These are phyloP conservation scores for Nidula niveotomentosa DNA, from an alignment of 1,284 basidiomycete species.

Conservation along the genomic window DNA sequence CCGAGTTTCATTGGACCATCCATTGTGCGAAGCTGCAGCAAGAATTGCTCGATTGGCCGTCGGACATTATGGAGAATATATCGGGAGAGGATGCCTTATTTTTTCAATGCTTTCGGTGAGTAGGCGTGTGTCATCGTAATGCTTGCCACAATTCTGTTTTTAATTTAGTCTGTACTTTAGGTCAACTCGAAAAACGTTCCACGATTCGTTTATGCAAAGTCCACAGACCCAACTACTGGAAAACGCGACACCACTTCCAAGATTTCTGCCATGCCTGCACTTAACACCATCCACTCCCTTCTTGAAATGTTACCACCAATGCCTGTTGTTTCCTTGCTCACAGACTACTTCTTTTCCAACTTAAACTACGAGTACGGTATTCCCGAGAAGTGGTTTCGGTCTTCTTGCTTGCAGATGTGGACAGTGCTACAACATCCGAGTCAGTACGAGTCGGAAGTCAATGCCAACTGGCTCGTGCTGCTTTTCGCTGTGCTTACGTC, in stretches of 20 bases:
- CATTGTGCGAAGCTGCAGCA: constrained; percentile 22
- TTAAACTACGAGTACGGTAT: constrained; percentile 53
- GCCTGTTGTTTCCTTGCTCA: constrained; percentile 28
- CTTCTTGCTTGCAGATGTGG: constrained; percentile 44
- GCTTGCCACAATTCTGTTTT: no score
- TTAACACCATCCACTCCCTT: constrained; percentile 31
- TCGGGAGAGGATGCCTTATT: constrained; percentile 35
- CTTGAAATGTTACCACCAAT: constrained; percentile 37
- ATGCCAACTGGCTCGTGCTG: constrained; percentile 49
- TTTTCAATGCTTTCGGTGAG: constrained; percentile 36
- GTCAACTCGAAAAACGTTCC: constrained; percentile 27
- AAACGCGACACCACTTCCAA: constrained; percentile 19
- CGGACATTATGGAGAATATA: constrained; percentile 39
- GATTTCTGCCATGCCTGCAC: constrained; percentile 22
- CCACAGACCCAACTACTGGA: constrained; percentile 28
- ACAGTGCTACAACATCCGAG: constrained; percentile 30
- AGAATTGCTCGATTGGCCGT: constrained; percentile 31
- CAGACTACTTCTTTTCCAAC: constrained; percentile 40
- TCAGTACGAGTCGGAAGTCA: constrained; percentile 33
- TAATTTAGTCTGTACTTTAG: constrained; percentile 13
- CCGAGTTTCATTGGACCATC: constrained; percentile 1
- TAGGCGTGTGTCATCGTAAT: background rate
- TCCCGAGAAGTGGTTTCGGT: constrained; percentile 45
- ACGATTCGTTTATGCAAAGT: constrained; percentile 34
- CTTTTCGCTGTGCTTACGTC: constrained; percentile 47